Evolutionary conservation across 2,329 filamentous ascomycete species (phyloP), one percentile per base, ranked within the genome.

Genomic region (Pezicula radicicola): DNA sequence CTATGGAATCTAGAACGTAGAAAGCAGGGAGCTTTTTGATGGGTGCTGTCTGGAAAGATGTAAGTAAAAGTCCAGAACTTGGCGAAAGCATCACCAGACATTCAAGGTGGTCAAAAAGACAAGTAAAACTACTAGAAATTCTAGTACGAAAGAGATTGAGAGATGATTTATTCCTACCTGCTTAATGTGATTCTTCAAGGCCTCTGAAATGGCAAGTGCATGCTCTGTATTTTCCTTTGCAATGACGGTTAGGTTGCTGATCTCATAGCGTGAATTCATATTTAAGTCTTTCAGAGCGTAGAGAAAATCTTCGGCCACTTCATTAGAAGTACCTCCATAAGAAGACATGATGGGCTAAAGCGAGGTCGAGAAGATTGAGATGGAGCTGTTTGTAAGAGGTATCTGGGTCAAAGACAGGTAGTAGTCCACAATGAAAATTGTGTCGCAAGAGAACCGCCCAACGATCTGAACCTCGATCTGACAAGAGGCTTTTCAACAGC

Each of bases 191-290:
- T 92, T 88, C 69, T 96, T 89, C 62, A 99, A 75, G 46, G 90
- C 90, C 65, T 90, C 85, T 16, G 94, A 92, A 64, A 99, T 97
- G 59, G 89, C 90, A 70, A 95, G 84, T 35, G 94, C 94, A 76
- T 97, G 89, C 72, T 96, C 91, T 60, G 92, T 97, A 66, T 96
- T 96, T 72, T 99, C 94, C 71, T 95, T 91, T 54, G 94, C 94
- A 72, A 99, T 97, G 70, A 96, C 85, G 56, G 94, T 99, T 73
- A 99, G 75, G 73, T 95, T 97, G 78, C 89, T 93, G 71, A 99
- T 99, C 73, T 97, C 93, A 72, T 91, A 91, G 67, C 91, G 87
- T 73, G 91, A 90, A 74, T 97, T 97, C 68, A 86, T 82, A 60
- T 88, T 89, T 65, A 99, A 79, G 71, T 97, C 93, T 74, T 96